Percentiles rank a stretch among this genome's conserved stretches.
Conservation (phyloP, 2,329 filamentous ascomycete genomes). For the Talaromyces verruculosus region DNA sequence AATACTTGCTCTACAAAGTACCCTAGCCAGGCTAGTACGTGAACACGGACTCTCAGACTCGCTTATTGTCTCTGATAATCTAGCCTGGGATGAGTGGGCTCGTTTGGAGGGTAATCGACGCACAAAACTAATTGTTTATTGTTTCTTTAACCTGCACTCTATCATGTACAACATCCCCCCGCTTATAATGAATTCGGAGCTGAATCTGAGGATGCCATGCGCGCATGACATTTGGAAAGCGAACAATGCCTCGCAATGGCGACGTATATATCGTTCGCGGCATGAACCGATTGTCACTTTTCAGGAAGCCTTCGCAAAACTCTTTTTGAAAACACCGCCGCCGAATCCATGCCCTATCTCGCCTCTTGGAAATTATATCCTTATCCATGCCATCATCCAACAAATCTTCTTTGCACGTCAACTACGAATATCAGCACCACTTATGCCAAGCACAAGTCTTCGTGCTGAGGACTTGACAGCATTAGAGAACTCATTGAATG, state of each 20-base stretch:
- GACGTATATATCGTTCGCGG: conserved; percentile 38
- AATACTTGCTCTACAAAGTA: conserved; percentile 58
- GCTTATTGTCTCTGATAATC: conserved; percentile 38
- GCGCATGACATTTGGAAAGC: conserved; percentile 58
- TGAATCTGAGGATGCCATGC: conserved; percentile 56
- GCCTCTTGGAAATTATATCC: conserved; percentile 55
- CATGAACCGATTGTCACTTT: conserved; percentile 41
- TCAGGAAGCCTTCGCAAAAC: conserved; percentile 47
- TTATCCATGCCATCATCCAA: conserved; percentile 56
- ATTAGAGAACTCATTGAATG: conserved; percentile 49
- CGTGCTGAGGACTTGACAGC: conserved; percentile 46
- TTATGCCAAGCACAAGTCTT: conserved; percentile 44
- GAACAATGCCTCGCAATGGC: conserved; percentile 52
- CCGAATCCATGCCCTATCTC: conserved; percentile 44
- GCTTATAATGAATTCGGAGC: conserved; percentile 56
- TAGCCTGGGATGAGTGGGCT: conserved; percentile 56
- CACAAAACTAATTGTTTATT: conserved; percentile 58
- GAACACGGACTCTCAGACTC: conserved; percentile 52
- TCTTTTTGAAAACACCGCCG: conserved; percentile 43
- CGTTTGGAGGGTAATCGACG: conserved; percentile 54
- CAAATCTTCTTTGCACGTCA: conserved; percentile 55
- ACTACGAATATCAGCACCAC: conserved; percentile 47
- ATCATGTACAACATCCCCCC: conserved; percentile 64
- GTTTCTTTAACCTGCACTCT: conserved; percentile 60
- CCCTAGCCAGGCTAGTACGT: conserved; percentile 56